Evolutionary conservation across 495 filamentous ascomycete genomes (phyloP), one percentile per base, ranked within the genome.

Genomic region (Neurospora sp.): DNA sequence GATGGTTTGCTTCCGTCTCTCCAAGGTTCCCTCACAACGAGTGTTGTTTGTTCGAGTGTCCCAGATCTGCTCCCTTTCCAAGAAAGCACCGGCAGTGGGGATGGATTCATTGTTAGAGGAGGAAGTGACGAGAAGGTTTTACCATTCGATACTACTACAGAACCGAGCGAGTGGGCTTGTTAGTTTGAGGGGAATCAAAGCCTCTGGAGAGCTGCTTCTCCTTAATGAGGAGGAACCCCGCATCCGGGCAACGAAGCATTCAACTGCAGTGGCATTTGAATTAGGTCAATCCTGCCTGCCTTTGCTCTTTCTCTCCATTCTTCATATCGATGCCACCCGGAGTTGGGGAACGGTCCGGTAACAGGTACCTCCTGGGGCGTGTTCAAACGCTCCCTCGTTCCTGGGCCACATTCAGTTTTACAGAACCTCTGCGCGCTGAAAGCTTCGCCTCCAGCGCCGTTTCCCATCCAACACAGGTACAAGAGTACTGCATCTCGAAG

Each of bases 341-440:
- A 66, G 22, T 66, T 66, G 53, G 53, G 14, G 27, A 66, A 66
- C 22, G 12, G 53, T 66, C 53, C 27, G 27, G 22, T 16, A 35
- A 22, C 53, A 61, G 53, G 53, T 61, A 61, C 53, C 48, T 61
- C 22, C 48, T 12, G 20, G 20, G 46, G 9, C 9, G 18, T 11
- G n/a, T 48, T n/a, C 46, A 22, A 48, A 27, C 46, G 22, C 48
- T 35, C 31, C 27, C 27, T 22, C 27, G 14, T 35, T 66, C 22
- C 22, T 31, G 53, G 48, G 53, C 53, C 53, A 14, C 35, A 74
- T 68, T 31, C 27, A 31, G 27, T 31, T 71, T 80, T 74, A 35
- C 82, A 84, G 79, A 84, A 86, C 27, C 81, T 85, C 53, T 66
- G 53, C 35, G 53, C 53, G 53, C 53, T 61, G 53, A 27, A 61